Conservation (phyloP, 352 stramenopile species). For the Phytophthora megakarya region DNA sequence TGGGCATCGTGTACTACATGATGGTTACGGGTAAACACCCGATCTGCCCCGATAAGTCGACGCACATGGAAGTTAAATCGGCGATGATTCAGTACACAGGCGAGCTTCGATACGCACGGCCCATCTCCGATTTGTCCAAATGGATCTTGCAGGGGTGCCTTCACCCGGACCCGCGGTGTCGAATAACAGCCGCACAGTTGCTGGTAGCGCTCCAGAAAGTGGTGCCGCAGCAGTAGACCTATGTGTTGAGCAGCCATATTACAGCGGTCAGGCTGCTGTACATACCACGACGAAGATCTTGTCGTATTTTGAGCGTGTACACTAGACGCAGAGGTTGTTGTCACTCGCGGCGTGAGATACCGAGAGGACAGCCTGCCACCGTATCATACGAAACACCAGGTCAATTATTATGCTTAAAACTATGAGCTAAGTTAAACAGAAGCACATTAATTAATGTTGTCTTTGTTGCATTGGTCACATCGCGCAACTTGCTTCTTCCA, state of each 20-base stretch:
- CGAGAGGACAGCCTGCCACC: slow-evolving; percentile 18
- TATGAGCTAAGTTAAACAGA: slow-evolving; percentile 22
- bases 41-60: slow-evolving; percentile 65
- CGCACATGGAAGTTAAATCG: slow-evolving; percentile 53
- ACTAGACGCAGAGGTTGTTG: slow-evolving; percentile 47
- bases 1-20: slow-evolving; percentile 76
- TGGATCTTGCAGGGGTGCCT: slow-evolving; percentile 78
- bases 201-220: slow-evolving; percentile 57
- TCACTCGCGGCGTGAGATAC: slow-evolving; percentile 15
- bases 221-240: slow-evolving; percentile 36
- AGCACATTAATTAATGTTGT: slow-evolving; percentile 9
- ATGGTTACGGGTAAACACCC: slow-evolving; percentile 83
- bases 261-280: slow-evolving; percentile 41
- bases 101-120: slow-evolving; percentile 44
- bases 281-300: slow-evolving; percentile 41
- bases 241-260: slow-evolving; percentile 32
- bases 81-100: slow-evolving; percentile 38
- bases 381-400: slow-evolving; percentile 40
- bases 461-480: not conserved
- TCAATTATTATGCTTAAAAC: slow-evolving; percentile 41
- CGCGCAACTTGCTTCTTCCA: slow-evolving; percentile 28
- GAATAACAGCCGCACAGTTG: slow-evolving; percentile 64
- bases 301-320: slow-evolving; percentile 59
- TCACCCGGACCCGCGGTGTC: slow-evolving; percentile 65
- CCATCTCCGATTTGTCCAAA: slow-evolving; percentile 57